Percentiles rank a stretch among this genome's conserved stretches.
Conservation (phyloP, 768 basidiomycete genomes). For the Lactifluus pinguis region DNA sequence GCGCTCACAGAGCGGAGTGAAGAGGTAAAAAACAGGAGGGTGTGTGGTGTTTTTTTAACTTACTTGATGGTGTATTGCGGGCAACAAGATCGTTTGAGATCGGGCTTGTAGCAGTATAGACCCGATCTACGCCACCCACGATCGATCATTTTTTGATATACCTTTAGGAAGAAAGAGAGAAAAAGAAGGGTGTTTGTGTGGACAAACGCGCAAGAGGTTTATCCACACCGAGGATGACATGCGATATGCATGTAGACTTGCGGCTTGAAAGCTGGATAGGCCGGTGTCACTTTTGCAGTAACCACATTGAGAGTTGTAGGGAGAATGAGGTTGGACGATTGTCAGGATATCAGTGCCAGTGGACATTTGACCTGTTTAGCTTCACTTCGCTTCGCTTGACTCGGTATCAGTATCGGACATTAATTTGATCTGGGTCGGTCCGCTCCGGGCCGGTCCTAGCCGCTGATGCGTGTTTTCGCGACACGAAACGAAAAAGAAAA, state of each 20-base stretch:
- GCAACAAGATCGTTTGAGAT: slow-evolving; percentile 76
- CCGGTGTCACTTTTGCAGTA: background rate
- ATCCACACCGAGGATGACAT: slow-evolving; percentile 17
- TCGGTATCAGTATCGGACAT: background rate
- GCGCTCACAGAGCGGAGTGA: background rate
- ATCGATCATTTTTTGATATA: slow-evolving; percentile 77
- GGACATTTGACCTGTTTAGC: background rate
- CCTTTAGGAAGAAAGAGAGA: slow-evolving; percentile 31
- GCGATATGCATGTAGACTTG: slow-evolving; percentile 7
- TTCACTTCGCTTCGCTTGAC: too few relatives aligned
- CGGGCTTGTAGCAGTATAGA: slow-evolving; percentile 81
- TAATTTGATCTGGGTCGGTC: background rate
- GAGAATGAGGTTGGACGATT: background rate
- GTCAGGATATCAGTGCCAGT: too few relatives aligned
- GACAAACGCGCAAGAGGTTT: background rate
- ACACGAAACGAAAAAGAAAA: background rate
- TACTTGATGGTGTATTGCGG: slow-evolving; percentile 93
- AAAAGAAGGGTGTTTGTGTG: background rate
- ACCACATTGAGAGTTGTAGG: slow-evolving; percentile 8
- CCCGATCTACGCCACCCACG: slow-evolving; percentile 81
- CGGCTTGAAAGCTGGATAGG: background rate
- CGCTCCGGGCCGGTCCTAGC: background rate
- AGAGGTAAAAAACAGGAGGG: background rate
- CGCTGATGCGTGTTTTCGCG: background rate
- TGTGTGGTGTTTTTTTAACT: slow-evolving; percentile 12